These are phyloP conservation scores for Coemansia sp. DNA, from an alignment of 192 early-diverging fungal genomes.

Conservation along the genomic window DNA sequence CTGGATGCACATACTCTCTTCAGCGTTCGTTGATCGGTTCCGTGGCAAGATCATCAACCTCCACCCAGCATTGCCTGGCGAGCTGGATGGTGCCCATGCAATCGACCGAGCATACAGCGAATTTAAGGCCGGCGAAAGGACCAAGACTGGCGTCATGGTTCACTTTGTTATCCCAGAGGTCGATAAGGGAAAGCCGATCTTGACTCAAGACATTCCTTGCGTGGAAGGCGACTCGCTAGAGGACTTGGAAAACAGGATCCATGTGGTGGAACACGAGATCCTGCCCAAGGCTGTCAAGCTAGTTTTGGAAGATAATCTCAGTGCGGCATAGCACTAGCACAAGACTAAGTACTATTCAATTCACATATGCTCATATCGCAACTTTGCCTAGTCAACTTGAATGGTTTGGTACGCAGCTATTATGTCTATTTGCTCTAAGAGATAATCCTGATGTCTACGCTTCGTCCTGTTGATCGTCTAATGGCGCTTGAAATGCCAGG, in stretches of 20 bases:
- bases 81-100: slow-evolving; percentile 96
- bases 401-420: background rate
- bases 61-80: slow-evolving; percentile 95
- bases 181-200: slow-evolving; percentile 90
- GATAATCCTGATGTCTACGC: background rate
- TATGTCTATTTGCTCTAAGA: background rate
- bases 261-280: slow-evolving; percentile 84
- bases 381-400: background rate
- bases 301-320: slow-evolving; percentile 18
- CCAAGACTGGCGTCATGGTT: slow-evolving; percentile 84
- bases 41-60: slow-evolving; percentile 84
- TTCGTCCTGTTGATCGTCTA: background rate
- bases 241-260: slow-evolving; percentile 86
- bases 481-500: slow-evolving; percentile 12
- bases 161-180: slow-evolving; percentile 96
- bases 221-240: slow-evolving; percentile 75
- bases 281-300: slow-evolving; percentile 75
- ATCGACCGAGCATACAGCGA: slow-evolving; percentile 95
- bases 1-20: slow-evolving; percentile 97
- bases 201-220: slow-evolving; percentile 80
- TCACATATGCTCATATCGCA: background rate
- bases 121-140: slow-evolving; percentile 73
- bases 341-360: background rate
- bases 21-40: slow-evolving; percentile 80
- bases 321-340: background rate